These are phyloP conservation scores for Cordyceps fumosorosea DNA, from an alignment of 2,329 filamentous ascomycete species.

Conservation along the genomic window DNA sequence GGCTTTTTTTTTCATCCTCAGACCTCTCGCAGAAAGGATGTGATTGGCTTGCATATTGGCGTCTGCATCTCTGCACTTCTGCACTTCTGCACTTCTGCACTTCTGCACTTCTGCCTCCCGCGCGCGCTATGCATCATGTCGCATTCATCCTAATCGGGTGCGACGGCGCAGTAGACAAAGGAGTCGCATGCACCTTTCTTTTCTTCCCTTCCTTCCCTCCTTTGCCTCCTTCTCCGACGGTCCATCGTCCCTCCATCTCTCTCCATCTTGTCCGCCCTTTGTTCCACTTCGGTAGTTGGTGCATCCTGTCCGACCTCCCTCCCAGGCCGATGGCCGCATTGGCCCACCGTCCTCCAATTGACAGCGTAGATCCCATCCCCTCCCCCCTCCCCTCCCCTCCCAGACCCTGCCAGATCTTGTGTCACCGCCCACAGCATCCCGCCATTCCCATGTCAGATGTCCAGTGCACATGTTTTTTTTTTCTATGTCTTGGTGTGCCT, in stretches of 20 bases:
- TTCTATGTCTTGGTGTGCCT: background rate
- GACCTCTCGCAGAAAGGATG: background rate
- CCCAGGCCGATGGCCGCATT: background rate
- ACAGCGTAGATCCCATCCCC: background rate
- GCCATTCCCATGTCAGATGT: background rate
- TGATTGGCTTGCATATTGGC: background rate
- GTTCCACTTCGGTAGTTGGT: background rate
- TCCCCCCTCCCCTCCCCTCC: too few relatives aligned
- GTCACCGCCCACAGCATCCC: background rate
- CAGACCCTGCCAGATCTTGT: conserved; percentile 2
- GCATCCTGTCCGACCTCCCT: background rate
- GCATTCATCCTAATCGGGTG: background rate
- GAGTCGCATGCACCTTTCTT: too few relatives aligned
- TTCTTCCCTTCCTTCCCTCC: too few relatives aligned
- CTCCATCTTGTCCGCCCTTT: background rate
- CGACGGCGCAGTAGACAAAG: too few relatives aligned
- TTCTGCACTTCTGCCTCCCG: too few relatives aligned
- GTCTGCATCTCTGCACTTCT: background rate
- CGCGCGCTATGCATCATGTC: background rate
- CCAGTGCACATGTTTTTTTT: background rate
- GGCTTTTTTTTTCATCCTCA: too few relatives aligned
- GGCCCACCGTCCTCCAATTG: background rate
- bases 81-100: too few relatives aligned
- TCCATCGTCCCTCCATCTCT: background rate
- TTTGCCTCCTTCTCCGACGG: background rate